A percentile compares a stretch with the other conserved stretches of the same genome.
These are phyloP conservation scores for Vigna nakashimae DNA, from an alignment of 306 rosid genomes.

Conservation along the genomic window DNA sequence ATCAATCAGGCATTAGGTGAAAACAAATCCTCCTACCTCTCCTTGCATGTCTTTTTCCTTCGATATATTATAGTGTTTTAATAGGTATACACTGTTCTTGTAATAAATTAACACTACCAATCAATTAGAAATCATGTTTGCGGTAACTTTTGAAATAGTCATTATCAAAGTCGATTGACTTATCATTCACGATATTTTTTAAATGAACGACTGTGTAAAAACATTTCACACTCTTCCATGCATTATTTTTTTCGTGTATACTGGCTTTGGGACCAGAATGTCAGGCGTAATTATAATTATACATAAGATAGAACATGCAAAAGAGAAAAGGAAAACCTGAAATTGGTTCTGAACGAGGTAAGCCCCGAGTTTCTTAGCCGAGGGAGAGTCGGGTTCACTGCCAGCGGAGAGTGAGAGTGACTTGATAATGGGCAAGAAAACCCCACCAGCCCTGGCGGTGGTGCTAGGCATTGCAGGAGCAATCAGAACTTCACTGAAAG, in stretches of 20 bases:
- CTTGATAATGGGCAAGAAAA: slow-evolving; percentile 88
- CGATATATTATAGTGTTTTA: not conserved
- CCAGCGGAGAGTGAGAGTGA: slow-evolving; percentile 86
- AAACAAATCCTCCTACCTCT: not conserved
- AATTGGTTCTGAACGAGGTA: slow-evolving; percentile 84
- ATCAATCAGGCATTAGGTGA: no score
- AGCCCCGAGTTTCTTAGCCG: slow-evolving; percentile 80
- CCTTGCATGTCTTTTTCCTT: not conserved
- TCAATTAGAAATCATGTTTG: no score
- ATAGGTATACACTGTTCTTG: not conserved
- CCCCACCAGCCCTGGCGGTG: slow-evolving; percentile 96
- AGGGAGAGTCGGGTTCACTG: slow-evolving; percentile 67
- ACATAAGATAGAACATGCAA: not conserved
- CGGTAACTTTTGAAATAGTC: no score
- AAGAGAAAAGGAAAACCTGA: slow-evolving; percentile 64
- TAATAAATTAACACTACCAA: no score
- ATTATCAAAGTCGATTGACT: not conserved
- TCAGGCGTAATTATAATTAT: not conserved
- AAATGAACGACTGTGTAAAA: not conserved
- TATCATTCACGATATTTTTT: no score
- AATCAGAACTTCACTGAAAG: slow-evolving; percentile 85
- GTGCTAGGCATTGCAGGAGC: slow-evolving; percentile 99
- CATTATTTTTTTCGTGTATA: not conserved
- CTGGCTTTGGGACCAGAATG: not conserved
- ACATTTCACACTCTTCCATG: not conserved